These are phyloP conservation scores for Seminavis robusta DNA, from an alignment of 108 stramenopile species.

Conservation along the genomic window DNA sequence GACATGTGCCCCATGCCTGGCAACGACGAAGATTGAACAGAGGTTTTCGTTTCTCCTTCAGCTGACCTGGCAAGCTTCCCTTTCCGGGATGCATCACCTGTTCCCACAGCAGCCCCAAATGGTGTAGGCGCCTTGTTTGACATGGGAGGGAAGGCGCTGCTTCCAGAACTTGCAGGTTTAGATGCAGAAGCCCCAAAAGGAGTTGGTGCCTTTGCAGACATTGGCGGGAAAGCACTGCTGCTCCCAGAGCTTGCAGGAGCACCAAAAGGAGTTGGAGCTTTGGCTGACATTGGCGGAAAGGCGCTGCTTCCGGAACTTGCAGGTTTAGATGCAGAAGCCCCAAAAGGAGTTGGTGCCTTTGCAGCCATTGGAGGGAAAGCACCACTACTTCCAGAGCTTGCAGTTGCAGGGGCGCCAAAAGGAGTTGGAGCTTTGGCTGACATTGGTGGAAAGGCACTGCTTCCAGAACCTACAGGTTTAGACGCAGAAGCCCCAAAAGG, in stretches of 20 bases:
- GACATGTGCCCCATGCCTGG: too few species aligned
- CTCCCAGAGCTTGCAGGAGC: conserved; percentile 39
- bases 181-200: conserved; percentile 35
- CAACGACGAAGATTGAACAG: too few species aligned
- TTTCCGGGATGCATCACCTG: not conserved
- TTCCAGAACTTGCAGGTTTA: too few species aligned
- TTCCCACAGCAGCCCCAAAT: conserved; percentile 15
- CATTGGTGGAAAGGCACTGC: conserved; percentile 50
- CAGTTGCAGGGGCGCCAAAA: conserved; percentile 20
- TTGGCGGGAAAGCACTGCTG: conserved; percentile 39
- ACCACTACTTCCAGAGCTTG: not conserved
- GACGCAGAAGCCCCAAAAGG: conserved; percentile 29
- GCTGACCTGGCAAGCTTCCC: conserved; percentile 1
- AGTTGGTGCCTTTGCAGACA: conserved; percentile 35
- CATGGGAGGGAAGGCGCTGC: conserved; percentile 59
- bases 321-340: conserved; percentile 6
- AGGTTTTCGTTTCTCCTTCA: not conserved
- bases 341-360: conserved; percentile 57
- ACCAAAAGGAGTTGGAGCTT: conserved; percentile 52
- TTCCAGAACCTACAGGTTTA: not conserved
- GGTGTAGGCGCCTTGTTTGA: conserved; percentile 47
- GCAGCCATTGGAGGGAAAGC: conserved; percentile 61
- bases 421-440: conserved; percentile 41
- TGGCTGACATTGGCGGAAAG: conserved; percentile 45
- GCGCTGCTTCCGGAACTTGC: conserved; percentile 10